Evolutionary conservation across 1,284 basidiomycete species (phyloP).

Genomic region (Rhodotorula sp.): DNA sequence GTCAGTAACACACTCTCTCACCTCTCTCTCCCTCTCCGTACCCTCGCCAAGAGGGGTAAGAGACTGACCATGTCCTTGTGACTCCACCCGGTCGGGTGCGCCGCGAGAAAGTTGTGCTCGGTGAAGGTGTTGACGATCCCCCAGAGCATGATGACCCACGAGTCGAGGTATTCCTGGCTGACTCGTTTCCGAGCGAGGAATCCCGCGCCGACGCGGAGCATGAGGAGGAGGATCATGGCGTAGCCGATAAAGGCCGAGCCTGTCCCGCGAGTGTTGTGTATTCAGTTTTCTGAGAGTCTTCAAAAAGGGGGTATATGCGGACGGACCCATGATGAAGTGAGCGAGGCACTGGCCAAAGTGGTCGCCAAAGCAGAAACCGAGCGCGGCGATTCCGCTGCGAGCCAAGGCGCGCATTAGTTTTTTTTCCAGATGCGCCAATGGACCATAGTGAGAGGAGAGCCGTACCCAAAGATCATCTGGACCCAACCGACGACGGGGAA

Average conservation of each 20-base stretch:
- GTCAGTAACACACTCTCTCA: background rate
- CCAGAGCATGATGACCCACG: slow-evolving; percentile 58
- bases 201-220: slow-evolving; percentile 74
- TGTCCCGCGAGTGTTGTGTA: background rate
- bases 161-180: slow-evolving; percentile 85
- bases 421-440: slow-evolving; percentile 32
- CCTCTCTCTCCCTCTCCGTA: background rate
- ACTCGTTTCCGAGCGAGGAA: slow-evolving; percentile 64
- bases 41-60: background rate
- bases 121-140: slow-evolving; percentile 85
- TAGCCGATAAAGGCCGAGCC: slow-evolving; percentile 63
- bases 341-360: slow-evolving; percentile 55
- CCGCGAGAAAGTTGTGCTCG: slow-evolving; percentile 53
- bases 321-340: slow-evolving; percentile 76
- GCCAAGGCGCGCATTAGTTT: background rate
- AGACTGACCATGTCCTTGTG: slow-evolving; percentile 33
- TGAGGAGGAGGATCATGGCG: slow-evolving; percentile 75
- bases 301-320: background rate
- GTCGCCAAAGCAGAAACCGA: slow-evolving; percentile 69
- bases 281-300: background rate
- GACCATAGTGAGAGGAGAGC: slow-evolving; percentile 37
- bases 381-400: slow-evolving; percentile 61
- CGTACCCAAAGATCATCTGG: slow-evolving; percentile 58
- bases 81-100: slow-evolving; percentile 23
- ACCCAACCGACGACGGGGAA: slow-evolving; percentile 87